phyloP scores from a whole-genome alignment of 352 stramenopile species.

The Phytophthora ramorum region DNA sequence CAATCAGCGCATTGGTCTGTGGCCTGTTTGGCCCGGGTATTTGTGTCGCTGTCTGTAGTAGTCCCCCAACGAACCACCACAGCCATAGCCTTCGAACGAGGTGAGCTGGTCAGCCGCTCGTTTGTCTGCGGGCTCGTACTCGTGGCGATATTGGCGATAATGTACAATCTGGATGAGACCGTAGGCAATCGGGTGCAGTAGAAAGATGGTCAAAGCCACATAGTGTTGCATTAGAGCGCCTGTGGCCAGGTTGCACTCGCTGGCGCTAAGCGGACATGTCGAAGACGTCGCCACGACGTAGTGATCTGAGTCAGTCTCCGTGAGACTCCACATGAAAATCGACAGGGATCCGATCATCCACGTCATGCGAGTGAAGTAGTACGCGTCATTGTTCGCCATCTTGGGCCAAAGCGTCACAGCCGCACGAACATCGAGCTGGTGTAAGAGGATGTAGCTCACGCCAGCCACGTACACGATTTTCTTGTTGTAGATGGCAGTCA shows the following conservation, averaged over 20 bases:
- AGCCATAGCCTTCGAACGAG: slow-evolving; percentile 45
- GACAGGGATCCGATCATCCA: slow-evolving; percentile 43
- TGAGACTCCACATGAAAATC: slow-evolving; percentile 42
- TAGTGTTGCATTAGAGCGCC: slow-evolving; percentile 40
- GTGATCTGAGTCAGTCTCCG: slow-evolving; percentile 13
- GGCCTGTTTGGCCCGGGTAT: no score
- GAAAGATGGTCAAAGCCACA: slow-evolving; percentile 33
- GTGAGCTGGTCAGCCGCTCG: slow-evolving; percentile 34
- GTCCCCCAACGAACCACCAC: slow-evolving; percentile 32
- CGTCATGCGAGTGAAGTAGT: slow-evolving; percentile 37
- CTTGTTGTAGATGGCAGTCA: slow-evolving; percentile 32
- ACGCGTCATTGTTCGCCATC: slow-evolving; percentile 54
- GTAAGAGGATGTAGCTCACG: slow-evolving; percentile 43
- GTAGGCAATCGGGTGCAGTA: slow-evolving; percentile 39
- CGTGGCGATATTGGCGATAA: slow-evolving; percentile 33
- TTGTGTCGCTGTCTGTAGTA: no score
- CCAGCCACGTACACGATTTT: slow-evolving; percentile 46
- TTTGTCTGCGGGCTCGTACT: slow-evolving; percentile 38
- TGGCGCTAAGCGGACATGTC: slow-evolving; percentile 26
- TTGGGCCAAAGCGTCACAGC: slow-evolving; percentile 47
- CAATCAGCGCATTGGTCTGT: no score
- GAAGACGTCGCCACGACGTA: slow-evolving; percentile 33
- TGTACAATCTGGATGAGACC: slow-evolving; percentile 46
- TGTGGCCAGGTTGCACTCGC: slow-evolving; percentile 33
- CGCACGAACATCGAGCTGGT: slow-evolving; percentile 45